Percentiles rank a stretch among this genome's conserved stretches.
Evolutionary conservation across 441 rosid species (phyloP).

Genomic region (Adansonia rubrostipa): DNA sequence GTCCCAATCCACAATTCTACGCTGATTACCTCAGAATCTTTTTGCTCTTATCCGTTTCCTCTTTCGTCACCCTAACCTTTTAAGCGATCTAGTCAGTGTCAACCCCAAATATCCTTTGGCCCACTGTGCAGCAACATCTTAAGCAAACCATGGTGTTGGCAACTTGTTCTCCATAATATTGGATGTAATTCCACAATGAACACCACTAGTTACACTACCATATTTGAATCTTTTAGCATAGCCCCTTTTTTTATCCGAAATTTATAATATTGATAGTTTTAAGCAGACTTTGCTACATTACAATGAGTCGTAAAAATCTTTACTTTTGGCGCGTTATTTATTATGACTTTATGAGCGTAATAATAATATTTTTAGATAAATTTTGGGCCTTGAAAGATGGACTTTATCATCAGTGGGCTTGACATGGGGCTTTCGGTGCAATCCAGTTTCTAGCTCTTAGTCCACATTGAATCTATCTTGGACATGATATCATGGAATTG

Average conservation of each 20-base stretch:
- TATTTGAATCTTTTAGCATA: no score
- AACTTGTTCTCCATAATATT: background rate
- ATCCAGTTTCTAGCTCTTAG: background rate
- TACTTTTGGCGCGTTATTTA: no score
- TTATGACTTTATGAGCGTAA: no score
- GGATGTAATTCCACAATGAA: background rate
- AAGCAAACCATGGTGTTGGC: background rate
- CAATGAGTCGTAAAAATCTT: no score
- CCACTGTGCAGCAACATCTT: background rate
- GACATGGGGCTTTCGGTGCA: background rate
- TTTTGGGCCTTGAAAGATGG: background rate
- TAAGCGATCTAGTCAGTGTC: background rate
- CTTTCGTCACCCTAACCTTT: background rate
- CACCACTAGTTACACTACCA: no score
- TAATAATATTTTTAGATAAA: no score
- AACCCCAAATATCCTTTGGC: background rate
- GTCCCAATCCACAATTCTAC: background rate
- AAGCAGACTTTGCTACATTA: no score
- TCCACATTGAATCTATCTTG: background rate
- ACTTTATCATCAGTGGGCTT: slow-evolving; percentile 2
- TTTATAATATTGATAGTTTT: no score
- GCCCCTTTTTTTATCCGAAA: no score
- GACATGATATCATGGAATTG: background rate
- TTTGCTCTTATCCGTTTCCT: background rate
- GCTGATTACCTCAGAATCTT: slow-evolving; percentile 18